Base-by-base conservation (phyloP, 148 eudicot genomes). In the Talinum fruticosum region DNA sequence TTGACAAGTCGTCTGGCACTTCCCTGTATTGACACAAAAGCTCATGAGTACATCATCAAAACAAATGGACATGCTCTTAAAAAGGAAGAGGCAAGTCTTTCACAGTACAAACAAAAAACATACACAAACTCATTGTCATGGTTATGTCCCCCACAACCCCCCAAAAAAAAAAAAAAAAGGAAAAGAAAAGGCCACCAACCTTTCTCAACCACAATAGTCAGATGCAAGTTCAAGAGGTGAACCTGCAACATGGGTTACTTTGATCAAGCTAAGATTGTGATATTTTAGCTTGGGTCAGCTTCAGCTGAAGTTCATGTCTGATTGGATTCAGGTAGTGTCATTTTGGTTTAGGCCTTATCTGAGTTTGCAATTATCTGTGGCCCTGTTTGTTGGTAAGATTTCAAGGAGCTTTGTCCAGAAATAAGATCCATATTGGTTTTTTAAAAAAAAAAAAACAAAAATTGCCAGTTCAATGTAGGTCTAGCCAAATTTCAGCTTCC, bases 1-100 rank as follows among this genome's bases (percentile, higher is more conserved):
- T 89, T 89, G 30, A 89, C 79, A 13, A 91, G 88, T 75, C 90
- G 85, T 77, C 84, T 89, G 21, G 95, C 95, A 77, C 88, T 89
- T 85, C 95, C 95, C 95, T 91, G 87, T 79, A 80, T 71, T 29
- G n/a, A n/a, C 32, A 66, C 77, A 77, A 65, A 30, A 66, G 37
- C 34, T 49, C 53, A 45, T 64, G 13, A 77, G 73, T 67, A 5
- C 14, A 41, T 41, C 47, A 8, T 14, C 8, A 41, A 41, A 41
- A 41, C n/a, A n/a, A n/a, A n/a, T n/a, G n/a, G n/a, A n/a, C n/a
- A n/a, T n/a, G n/a, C n/a, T n/a, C n/a, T n/a, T n/a, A n/a, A n/a
- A n/a, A n/a, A n/a, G n/a, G 47, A 41, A 41, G 1, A 41, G 14
- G 12, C 14, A 41, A 7, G 47, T 41, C 35, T 24, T 41, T 41